Evolutionary conservation across 352 stramenopile genomes (phyloP).

Genomic region (Bremia lactucae): DNA sequence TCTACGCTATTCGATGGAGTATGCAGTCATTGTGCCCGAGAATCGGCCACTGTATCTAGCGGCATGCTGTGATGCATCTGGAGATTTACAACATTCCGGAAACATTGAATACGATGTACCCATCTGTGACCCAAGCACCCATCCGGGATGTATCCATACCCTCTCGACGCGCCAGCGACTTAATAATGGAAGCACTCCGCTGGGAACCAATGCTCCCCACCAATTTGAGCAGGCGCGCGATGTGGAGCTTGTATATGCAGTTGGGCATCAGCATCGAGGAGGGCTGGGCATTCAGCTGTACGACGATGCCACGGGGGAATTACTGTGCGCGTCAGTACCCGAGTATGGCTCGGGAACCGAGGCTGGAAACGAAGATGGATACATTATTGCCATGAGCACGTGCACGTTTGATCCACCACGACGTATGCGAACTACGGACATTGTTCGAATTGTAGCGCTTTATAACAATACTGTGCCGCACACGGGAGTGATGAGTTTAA

Average conservation of each 20-base stretch:
- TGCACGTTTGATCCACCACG: slow-evolving; percentile 66
- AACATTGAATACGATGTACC: slow-evolving; percentile 79
- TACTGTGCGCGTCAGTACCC: slow-evolving; percentile 55
- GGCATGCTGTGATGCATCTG: slow-evolving; percentile 61
- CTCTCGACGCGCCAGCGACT: slow-evolving; percentile 56
- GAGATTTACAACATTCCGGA: slow-evolving; percentile 42
- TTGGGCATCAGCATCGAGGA: slow-evolving; percentile 68
- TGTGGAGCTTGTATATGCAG: slow-evolving; percentile 69
- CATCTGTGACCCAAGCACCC: slow-evolving; percentile 41
- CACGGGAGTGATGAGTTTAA: slow-evolving; percentile 69
- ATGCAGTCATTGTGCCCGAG: slow-evolving; percentile 38
- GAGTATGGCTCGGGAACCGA: slow-evolving; percentile 49
- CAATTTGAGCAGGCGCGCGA: slow-evolving; percentile 24
- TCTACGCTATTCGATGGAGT: slow-evolving; percentile 71
- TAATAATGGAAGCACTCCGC: slow-evolving; percentile 24
- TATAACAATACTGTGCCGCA: slow-evolving; percentile 77
- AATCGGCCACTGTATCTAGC: slow-evolving; percentile 58
- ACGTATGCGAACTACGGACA: slow-evolving; percentile 53
- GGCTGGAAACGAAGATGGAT: slow-evolving; percentile 59
- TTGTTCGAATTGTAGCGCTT: slow-evolving; percentile 61
- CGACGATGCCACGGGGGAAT: slow-evolving; percentile 50
- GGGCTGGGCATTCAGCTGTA: slow-evolving; percentile 65
- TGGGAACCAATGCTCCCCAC: slow-evolving; percentile 17
- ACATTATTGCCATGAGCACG: slow-evolving; percentile 60
- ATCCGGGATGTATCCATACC: slow-evolving; percentile 71